Evolutionary conservation across 305 asterid genomes (phyloP).

Genomic region (Solanum hybrid): DNA sequence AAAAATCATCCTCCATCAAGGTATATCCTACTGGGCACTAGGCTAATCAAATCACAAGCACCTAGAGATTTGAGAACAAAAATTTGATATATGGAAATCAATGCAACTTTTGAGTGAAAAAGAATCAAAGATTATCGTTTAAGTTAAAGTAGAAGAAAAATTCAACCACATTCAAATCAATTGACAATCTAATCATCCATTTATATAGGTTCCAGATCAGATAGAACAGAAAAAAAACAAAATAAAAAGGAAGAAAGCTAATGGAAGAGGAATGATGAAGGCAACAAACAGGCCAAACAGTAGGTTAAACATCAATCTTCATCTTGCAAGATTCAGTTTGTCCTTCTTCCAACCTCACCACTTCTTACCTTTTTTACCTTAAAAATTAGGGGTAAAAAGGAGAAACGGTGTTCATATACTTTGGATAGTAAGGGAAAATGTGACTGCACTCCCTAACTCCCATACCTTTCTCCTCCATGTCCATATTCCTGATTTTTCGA

Average conservation of each 20-base stretch:
- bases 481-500: slow-evolving; percentile 77
- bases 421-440: background rate
- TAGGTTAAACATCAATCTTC: background rate
- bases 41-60: background rate
- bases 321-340: background rate
- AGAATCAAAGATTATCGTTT: background rate
- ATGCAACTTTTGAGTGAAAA: background rate
- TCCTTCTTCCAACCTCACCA: background rate
- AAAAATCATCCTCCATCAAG: background rate
- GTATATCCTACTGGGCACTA: background rate
- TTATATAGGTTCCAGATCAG: background rate
- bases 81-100: background rate
- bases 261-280: background rate
- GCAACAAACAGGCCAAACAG: background rate
- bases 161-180: background rate
- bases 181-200: background rate
- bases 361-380: background rate
- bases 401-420: background rate
- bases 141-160: background rate
- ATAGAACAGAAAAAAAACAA: background rate
- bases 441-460: background rate
- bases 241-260: background rate
- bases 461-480: slow-evolving; percentile 91
- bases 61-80: background rate
- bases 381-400: background rate